Base-by-base conservation (phyloP, 768 basidiomycete genomes). In the Lactarius hatsudake region DNA sequence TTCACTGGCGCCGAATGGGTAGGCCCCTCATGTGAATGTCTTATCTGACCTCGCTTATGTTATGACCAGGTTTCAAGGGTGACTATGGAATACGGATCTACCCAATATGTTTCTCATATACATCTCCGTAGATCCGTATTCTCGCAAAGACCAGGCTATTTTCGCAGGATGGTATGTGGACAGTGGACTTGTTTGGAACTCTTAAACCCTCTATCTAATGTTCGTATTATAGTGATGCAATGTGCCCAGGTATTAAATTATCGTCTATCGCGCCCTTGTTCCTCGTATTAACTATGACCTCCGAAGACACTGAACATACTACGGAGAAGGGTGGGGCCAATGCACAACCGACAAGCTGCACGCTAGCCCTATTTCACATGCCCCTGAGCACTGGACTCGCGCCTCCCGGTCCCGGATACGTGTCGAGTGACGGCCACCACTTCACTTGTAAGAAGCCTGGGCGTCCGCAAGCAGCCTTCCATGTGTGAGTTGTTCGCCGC, bases 341-440 rank as follows among this genome's bases (percentile, higher is more conserved):
- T 5, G 79, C 81, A 0, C 78, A 81, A 64, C 83, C 84, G 13
- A 86, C 83, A 5, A 83, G 79, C 66, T 87, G 86, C 71, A 78
- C 76, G 6, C 72, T 85, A 5, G 82, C 85, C 0, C 75, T 83
- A 48, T 83, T 87, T 74, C 86, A 87, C 72, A 72, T 76, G 0
- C 76, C 78, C 0, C 67, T 73, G 59, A 72, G 74, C 15, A 72
- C 74, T 5, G 75, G 71, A 23, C 66, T 73, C 8, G 68, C 74
- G 5, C 66, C 71, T 6, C 51, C 26, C 15, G 78, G 77, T 2
- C n/a, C 75, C 2, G 81, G 85, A 7, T 82, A 87, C 68, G 67
- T 85, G 38, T 86, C 86, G 3, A 76, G 76, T 34, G 86, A 87
- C 61, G 86, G 86, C 0, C 86, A 87, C 72, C 71, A 77, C 17